Evolutionary conservation across 2,329 filamentous ascomycete genomes (phyloP).

Genomic region (Amesomyces nigricolor): DNA sequence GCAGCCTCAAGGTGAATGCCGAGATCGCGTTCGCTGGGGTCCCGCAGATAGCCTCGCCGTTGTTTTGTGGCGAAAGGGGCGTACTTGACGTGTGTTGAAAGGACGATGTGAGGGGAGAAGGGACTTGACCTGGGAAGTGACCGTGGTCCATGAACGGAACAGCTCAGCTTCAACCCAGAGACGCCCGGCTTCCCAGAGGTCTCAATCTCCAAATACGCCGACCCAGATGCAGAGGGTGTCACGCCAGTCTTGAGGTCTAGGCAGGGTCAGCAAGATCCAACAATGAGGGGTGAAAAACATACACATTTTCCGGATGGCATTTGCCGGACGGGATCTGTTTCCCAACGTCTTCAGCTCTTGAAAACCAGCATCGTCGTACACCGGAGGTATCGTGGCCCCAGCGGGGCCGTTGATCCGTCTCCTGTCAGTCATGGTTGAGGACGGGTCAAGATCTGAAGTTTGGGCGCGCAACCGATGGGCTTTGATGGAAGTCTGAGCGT

Average conservation of each 20-base stretch:
- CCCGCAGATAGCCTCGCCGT: conserved; percentile 78
- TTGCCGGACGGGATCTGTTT: conserved; percentile 53
- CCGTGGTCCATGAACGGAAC: conserved; percentile 87
- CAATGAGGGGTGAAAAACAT: conserved; percentile 34
- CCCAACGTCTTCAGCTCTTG: conserved; percentile 42
- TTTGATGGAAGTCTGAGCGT: too few species aligned
- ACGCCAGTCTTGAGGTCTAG: conserved; percentile 85
- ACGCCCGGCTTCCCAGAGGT: conserved; percentile 36
- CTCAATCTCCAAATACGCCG: conserved; percentile 73
- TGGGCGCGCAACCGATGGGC: neutral
- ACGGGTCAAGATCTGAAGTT: neutral
- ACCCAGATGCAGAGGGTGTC: conserved; percentile 88
- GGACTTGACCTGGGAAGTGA: conserved; percentile 83
- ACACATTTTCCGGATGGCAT: conserved; percentile 83
- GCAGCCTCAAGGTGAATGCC: conserved; percentile 89
- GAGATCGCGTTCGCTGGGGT: conserved; percentile 80
- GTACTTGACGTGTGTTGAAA: conserved; percentile 93
- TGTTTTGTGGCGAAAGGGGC: conserved; percentile 85
- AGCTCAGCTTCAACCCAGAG: conserved; percentile 77
- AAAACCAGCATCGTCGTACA: conserved; percentile 45
- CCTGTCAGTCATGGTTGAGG: conserved; percentile 64
- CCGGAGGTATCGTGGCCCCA: conserved; percentile 67
- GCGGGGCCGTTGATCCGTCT: conserved; percentile 85
- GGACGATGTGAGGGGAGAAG: conserved; percentile 86
- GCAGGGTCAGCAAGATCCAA: conserved; percentile 16